These are phyloP conservation scores for Odonthalia washingtoniensis DNA, from an alignment of 31 red algal genomes.

Conservation along the genomic window DNA sequence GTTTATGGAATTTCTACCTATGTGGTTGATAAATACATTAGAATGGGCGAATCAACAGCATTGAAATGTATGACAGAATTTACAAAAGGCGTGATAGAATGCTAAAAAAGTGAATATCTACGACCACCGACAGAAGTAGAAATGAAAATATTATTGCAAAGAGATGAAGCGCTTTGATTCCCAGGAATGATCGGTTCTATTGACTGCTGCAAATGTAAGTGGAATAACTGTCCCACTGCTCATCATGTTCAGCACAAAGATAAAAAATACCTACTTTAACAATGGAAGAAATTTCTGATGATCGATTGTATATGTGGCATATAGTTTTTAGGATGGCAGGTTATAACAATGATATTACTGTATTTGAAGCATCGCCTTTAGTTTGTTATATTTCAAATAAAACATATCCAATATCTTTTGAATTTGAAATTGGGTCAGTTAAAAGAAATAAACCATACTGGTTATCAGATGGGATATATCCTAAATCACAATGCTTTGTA, in stretches of 20 bases:
- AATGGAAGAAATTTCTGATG: slow-evolving; percentile 16
- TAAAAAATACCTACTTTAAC: slow-evolving; percentile 6
- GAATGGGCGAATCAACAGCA: slow-evolving; percentile 34
- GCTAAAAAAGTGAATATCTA: background rate
- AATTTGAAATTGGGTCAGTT: background rate
- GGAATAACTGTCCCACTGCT: slow-evolving; percentile 41
- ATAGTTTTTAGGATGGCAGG: slow-evolving; percentile 25
- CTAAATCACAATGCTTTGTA: slow-evolving; percentile 10
- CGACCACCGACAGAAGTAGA: background rate
- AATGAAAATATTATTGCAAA: background rate
- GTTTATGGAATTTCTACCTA: slow-evolving; percentile 37
- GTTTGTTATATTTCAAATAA: slow-evolving; percentile 12
- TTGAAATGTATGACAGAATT: slow-evolving; percentile 30
- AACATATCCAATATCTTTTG: slow-evolving; percentile 12
- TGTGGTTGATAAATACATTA: slow-evolving; percentile 34
- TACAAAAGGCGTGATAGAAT: background rate
- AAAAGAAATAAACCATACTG: slow-evolving; percentile 9
- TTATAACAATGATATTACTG: slow-evolving; percentile 17
- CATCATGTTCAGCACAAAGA: slow-evolving; percentile 3
- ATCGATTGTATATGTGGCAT: slow-evolving; percentile 32
- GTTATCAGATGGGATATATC: slow-evolving; percentile 23
- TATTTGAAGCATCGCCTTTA: slow-evolving; percentile 3
- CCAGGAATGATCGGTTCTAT: slow-evolving; percentile 17
- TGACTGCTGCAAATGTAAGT: slow-evolving; percentile 24
- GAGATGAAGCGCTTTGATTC: background rate